Base-by-base conservation (phyloP, 2,329 filamentous ascomycete genomes). In the Thielaviopsis populi region DNA sequence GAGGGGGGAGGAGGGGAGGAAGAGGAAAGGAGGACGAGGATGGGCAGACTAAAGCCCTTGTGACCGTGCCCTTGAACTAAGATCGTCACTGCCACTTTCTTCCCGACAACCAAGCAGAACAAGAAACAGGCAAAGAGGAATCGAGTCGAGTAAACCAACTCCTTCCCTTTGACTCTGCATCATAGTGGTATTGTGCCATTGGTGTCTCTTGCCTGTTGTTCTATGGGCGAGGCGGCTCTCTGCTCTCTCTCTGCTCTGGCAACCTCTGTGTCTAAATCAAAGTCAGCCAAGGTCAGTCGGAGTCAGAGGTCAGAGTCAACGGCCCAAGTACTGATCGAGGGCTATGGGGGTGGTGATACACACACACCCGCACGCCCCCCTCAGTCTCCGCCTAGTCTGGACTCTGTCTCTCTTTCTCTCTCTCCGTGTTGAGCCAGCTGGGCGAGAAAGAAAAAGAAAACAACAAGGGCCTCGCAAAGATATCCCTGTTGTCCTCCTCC, bases 61-160 rank as follows among this genome's bases (percentile, higher is more conserved):
- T n/a, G 50, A 19, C 50, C 50, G 50, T 56, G 50, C 50, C 50
- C 50, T 56, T 33, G 50, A 56, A 56, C 50, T 27, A 56, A 56
- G 50, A 56, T 56, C 50, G 27, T n/a, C 50, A 56, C 50, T 56
- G 27, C 50, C 50, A 56, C 50, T 33, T 56, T 46, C 42, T 56
- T 56, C 15, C 50, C 50, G 50, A 56, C 24, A n/a, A 27, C 2
- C 17, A 27, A 30, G 42, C 33, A 46, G 42, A 46, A 46, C 42
- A 46, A 46, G 42, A 46, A 50, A 27, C 3, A 50, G 19, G 42
- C 19, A 15, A 13, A 50, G 46, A 27, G 33, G 33, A 37, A 37
- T 37, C 33, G 33, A 37, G 33, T 8, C 7, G 30, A 7, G 3
- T 3, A 7, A 33, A 37, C 33, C 10, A 37, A 37, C 8, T 37